Evolutionary conservation across 495 filamentous ascomycete genomes (phyloP).

Genomic region (Penicillium paxilli): DNA sequence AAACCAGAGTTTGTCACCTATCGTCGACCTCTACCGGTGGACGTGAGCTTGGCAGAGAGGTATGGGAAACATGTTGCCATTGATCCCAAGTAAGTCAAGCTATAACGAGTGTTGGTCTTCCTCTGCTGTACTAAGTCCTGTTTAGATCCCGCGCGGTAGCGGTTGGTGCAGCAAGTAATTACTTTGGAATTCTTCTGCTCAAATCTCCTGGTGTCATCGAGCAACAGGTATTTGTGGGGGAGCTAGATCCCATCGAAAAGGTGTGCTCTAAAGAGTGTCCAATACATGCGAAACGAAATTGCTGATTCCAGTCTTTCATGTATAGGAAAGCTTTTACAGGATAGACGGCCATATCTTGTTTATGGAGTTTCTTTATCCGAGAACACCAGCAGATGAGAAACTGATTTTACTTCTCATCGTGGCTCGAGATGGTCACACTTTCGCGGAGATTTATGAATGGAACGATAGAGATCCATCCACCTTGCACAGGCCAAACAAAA

Average conservation of each 20-base stretch:
- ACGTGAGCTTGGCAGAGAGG: constrained; percentile 53
- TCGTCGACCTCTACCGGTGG: constrained; percentile 55
- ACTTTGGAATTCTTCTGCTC: constrained; percentile 57
- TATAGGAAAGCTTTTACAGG: constrained; percentile 54
- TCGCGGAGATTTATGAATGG: constrained; percentile 77
- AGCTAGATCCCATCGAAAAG: constrained; percentile 36
- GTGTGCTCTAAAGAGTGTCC: constrained; percentile 54
- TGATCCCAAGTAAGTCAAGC: constrained; percentile 63
- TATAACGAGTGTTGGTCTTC: background rate
- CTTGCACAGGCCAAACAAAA: constrained; percentile 39
- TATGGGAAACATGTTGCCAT: constrained; percentile 80
- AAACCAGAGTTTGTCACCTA: constrained; percentile 59
- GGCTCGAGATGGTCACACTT: constrained; percentile 57
- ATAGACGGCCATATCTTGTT: constrained; percentile 76
- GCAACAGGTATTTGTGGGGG: constrained; percentile 31
- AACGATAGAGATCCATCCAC: constrained; percentile 42
- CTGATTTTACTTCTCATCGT: constrained; percentile 78
- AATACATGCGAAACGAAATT: constrained; percentile 39
- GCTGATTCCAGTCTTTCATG: background rate
- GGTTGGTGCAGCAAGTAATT: constrained; percentile 58
- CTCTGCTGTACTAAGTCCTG: constrained; percentile 9
- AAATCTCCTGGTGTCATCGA: constrained; percentile 30
- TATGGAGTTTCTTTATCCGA: constrained; percentile 84
- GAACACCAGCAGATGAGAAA: constrained; percentile 53
- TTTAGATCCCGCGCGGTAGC: constrained; percentile 64